Evolutionary conservation across 176 grass and related monocot genomes (phyloP).

Genomic region (Hordeum vulgare): MorexV3_pseudomolecules_assembly NC_058522.1:17227289-17227788

Average conservation of each 20-base stretch:
- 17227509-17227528: constrained; percentile 16
- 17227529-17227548: constrained; percentile 38
- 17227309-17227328: neutral
- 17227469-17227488: constrained; percentile 49
- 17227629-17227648: constrained; percentile 34
- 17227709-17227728: constrained; percentile 53
- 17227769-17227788: constrained; percentile 50
- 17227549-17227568: constrained; percentile 14
- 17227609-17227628: constrained; percentile 20
- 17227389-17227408: constrained; percentile 51
- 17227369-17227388: constrained; percentile 18
- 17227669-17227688: constrained; percentile 25
- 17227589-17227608: constrained; percentile 31
- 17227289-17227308: constrained; percentile 28
- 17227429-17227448: constrained; percentile 28
- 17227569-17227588: constrained; percentile 32
- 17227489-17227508: constrained; percentile 39
- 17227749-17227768: constrained; percentile 28
- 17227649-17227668: constrained; percentile 36
- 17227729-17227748: constrained; percentile 27
- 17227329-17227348: constrained; percentile 35
- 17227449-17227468: constrained; percentile 31
- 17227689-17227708: constrained; percentile 36
- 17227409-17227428: constrained; percentile 7
- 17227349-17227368: constrained; percentile 41